Evolutionary conservation across 2,329 filamentous ascomycete genomes (phyloP).

Genomic region (Colletotrichum sp.): DNA sequence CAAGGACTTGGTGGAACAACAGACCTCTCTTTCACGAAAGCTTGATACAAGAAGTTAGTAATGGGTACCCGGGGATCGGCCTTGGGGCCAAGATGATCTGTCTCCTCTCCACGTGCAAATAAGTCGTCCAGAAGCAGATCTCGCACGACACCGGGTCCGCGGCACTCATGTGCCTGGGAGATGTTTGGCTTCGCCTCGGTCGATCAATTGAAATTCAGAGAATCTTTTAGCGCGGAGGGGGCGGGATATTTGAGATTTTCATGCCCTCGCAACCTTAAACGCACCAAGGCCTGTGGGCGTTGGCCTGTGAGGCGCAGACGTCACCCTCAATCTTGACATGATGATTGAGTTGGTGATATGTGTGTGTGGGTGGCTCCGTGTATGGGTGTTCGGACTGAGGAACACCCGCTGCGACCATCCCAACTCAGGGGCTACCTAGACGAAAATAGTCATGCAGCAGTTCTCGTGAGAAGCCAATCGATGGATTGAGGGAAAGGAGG

Average conservation of each 20-base stretch:
- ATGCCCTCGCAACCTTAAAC: background rate
- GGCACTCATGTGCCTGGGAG: background rate
- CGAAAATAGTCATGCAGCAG: slow-evolving; percentile 4
- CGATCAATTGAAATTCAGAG: background rate
- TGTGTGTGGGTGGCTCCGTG: background rate
- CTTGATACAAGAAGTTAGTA: background rate
- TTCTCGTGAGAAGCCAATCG: background rate
- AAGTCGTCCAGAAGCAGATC: background rate
- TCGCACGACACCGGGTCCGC: background rate
- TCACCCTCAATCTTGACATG: background rate
- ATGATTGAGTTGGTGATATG: background rate
- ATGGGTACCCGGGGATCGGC: background rate
- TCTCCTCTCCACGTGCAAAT: background rate
- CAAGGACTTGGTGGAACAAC: background rate
- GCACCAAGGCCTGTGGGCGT: background rate
- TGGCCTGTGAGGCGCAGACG: background rate
- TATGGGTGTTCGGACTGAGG: background rate
- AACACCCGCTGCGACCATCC: slow-evolving; percentile 5
- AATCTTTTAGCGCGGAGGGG: background rate
- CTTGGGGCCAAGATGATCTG: background rate
- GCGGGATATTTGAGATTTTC: background rate
- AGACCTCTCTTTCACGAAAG: background rate
- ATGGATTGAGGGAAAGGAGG: background rate
- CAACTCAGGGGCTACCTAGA: background rate
- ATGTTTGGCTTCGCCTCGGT: background rate